Evolutionary conservation across 2,329 filamentous ascomycete species (phyloP).

Genomic region (Claviceps fusiformis): DNA sequence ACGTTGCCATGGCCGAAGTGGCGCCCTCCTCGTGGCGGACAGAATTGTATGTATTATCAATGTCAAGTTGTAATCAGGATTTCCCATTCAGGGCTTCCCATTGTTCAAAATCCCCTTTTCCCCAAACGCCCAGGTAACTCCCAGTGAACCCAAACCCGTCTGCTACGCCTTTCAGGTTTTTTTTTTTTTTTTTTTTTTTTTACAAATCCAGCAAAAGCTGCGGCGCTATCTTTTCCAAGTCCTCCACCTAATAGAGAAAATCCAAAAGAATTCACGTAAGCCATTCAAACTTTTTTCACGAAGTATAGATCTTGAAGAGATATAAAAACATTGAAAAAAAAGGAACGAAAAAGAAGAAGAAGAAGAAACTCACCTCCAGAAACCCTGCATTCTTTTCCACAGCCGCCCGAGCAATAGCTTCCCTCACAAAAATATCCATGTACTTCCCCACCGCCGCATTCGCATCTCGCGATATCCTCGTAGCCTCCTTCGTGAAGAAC

Average conservation of each 20-base stretch:
- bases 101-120: background rate
- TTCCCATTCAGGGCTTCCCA: background rate
- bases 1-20: background rate
- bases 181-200: background rate
- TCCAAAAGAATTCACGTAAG: background rate
- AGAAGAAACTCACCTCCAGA: slow-evolving; percentile 48
- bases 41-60: too few relatives aligned
- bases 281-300: background rate
- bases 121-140: background rate
- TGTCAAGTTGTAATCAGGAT: too few relatives aligned
- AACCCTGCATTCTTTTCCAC: slow-evolving; percentile 58
- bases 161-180: background rate
- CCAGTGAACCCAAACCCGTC: background rate
- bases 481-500: slow-evolving; percentile 59
- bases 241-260: slow-evolving; percentile 49
- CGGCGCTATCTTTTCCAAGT: slow-evolving; percentile 76
- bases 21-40: background rate
- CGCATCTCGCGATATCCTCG: slow-evolving; percentile 63
- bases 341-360: background rate
- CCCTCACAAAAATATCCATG: slow-evolving; percentile 79
- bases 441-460: slow-evolving; percentile 70
- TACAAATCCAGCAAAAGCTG: slow-evolving; percentile 65
- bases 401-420: slow-evolving; percentile 69
- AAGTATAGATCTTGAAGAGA: too few relatives aligned
- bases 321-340: too few relatives aligned